Evolutionary conservation across 2,329 filamentous ascomycete species (phyloP).

Genomic region (Amylocarpus encephaloides): DNA sequence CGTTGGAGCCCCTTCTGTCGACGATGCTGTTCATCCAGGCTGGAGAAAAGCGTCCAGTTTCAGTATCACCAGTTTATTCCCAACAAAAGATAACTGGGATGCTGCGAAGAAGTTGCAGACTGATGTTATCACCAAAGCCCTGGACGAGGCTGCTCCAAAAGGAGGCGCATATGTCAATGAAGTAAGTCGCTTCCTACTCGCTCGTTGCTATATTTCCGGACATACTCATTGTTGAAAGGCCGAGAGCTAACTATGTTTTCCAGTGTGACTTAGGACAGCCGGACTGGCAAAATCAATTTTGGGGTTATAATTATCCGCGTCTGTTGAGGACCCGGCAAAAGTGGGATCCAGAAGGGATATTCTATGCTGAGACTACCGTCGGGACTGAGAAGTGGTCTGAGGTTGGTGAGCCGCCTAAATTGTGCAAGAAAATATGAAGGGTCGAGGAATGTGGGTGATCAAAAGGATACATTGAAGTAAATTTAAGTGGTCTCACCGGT

Average conservation of each 20-base stretch:
- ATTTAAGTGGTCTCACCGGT: too few species aligned
- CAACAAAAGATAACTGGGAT: not conserved
- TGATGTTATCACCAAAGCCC: not conserved
- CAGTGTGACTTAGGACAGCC: constrained; percentile 23
- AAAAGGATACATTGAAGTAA: too few species aligned
- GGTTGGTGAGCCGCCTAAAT: not conserved
- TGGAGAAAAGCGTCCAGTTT: constrained; percentile 3
- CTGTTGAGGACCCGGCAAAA: constrained; percentile 41
- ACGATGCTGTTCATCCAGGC: constrained; percentile 1
- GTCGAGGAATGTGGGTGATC: too few species aligned
- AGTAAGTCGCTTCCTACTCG: constrained; percentile 9
- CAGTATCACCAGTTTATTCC: not conserved
- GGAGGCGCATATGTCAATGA: constrained; percentile 18
- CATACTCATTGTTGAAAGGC: constrained; percentile 25
- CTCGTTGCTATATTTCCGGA: constrained; percentile 16
- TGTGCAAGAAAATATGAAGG: not conserved
- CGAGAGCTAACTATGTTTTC: not conserved
- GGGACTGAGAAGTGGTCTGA: constrained; percentile 43
- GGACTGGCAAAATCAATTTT: constrained; percentile 39
- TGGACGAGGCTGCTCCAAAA: constrained; percentile 15
- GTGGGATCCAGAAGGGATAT: constrained; percentile 41
- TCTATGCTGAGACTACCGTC: constrained; percentile 42
- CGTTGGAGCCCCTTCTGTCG: not conserved
- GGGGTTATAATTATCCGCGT: constrained; percentile 38
- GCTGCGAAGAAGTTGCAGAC: constrained; percentile 1